Percentiles rank a stretch among this genome's conserved stretches.
Conservation (phyloP, 495 filamentous ascomycete species). For the Friedmanniomyces simplex region DNA sequence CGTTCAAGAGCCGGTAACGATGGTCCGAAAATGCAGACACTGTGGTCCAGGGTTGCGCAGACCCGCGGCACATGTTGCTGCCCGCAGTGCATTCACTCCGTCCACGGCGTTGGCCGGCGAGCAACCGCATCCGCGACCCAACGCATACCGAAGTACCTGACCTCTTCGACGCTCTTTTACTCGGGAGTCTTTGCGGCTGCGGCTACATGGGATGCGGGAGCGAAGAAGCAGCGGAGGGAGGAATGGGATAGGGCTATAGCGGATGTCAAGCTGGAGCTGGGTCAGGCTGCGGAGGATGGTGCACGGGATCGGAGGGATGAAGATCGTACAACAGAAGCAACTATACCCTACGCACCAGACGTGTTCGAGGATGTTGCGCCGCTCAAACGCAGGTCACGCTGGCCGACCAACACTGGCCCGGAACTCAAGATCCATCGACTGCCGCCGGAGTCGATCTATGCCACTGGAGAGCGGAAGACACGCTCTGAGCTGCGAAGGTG, state of each 20-base stretch:
- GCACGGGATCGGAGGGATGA: background rate
- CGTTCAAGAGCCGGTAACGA: background rate
- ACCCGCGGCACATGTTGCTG: constrained; percentile 53
- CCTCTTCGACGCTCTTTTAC: constrained; percentile 60
- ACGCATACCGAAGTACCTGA: constrained; percentile 44
- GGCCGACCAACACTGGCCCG: constrained; percentile 27
- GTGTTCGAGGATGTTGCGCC: constrained; percentile 10
- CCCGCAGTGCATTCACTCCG: constrained; percentile 48
- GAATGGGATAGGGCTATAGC: constrained; percentile 53
- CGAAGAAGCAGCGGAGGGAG: constrained; percentile 49
- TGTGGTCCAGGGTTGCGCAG: constrained; percentile 61
- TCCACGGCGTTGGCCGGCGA: constrained; percentile 43
- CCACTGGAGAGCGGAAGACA: constrained; percentile 13
- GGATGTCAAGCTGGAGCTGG: constrained; percentile 37
- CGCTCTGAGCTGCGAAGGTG: constrained; percentile 14
- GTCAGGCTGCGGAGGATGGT: background rate
- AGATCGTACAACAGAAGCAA: background rate
- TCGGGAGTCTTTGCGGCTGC: constrained; percentile 65
- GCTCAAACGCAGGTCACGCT: background rate
- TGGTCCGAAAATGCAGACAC: constrained; percentile 47
- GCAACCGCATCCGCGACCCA: constrained; percentile 43
- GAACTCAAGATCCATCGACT: constrained; percentile 16
- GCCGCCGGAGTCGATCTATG: constrained; percentile 29
- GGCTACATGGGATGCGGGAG: constrained; percentile 51
- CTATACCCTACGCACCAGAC: background rate